Percentiles rank a stretch among this genome's conserved stretches.
Conservation (phyloP, 2,329 filamentous ascomycete genomes). For the Didymella pomorum region DNA sequence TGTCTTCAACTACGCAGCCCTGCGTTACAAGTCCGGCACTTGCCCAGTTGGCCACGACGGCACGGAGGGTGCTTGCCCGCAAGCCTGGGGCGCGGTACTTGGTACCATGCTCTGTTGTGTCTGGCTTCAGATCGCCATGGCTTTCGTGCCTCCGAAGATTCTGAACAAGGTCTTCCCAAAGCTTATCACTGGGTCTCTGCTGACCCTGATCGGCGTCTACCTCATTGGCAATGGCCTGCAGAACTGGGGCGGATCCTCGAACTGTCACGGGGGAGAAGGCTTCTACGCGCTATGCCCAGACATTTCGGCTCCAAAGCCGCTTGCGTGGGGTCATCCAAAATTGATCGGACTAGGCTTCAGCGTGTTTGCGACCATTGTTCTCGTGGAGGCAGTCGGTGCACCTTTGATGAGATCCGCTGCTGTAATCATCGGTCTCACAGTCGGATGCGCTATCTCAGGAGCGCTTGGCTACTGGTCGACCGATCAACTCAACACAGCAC, state of each 20-base stretch:
- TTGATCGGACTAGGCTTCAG: constrained; percentile 41
- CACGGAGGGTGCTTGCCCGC: constrained; percentile 32
- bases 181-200: constrained; percentile 36
- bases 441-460: constrained; percentile 40
- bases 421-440: constrained; percentile 37
- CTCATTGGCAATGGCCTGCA: constrained; percentile 39
- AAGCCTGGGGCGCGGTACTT: constrained; percentile 39
- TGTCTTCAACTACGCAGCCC: constrained; percentile 37
- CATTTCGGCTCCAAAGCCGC: constrained; percentile 30
- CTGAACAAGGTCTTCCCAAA: constrained; percentile 39
- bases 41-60: constrained; percentile 34
- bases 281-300: constrained; percentile 40
- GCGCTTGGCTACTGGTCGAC: constrained; percentile 40
- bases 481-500: constrained; percentile 29
- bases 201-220: constrained; percentile 39
- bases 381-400: constrained; percentile 39
- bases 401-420: constrained; percentile 41
- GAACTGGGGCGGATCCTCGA: constrained; percentile 41
- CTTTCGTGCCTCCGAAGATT: constrained; percentile 36
- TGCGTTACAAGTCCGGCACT: constrained; percentile 36
- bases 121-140: constrained; percentile 42
- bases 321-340: constrained; percentile 45
- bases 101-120: constrained; percentile 55
- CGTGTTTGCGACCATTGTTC: constrained; percentile 39
- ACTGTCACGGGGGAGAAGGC: constrained; percentile 38